Conservation (phyloP, 176 grass and related monocot species). For the Musa acuminata region DNA sequence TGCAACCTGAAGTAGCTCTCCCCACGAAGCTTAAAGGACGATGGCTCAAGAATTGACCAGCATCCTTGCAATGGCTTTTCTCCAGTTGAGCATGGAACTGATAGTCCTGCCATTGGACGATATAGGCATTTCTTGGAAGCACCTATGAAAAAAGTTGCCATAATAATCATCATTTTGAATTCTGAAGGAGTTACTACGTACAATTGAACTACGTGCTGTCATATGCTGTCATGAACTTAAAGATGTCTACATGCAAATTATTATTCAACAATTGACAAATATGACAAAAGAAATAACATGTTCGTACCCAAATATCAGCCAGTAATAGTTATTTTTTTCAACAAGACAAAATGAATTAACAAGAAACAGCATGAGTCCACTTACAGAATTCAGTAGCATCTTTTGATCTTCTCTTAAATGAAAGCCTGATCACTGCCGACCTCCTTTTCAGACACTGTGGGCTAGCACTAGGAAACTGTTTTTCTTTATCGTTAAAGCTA, state of each 20-base stretch:
- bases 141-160: slow-evolving; percentile 26
- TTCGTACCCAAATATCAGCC: no score
- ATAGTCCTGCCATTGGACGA: slow-evolving; percentile 59
- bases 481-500: slow-evolving; percentile 51
- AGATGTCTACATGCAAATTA: no score
- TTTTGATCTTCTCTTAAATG: slow-evolving; percentile 84
- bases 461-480: slow-evolving; percentile 44
- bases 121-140: slow-evolving; percentile 75
- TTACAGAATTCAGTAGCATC: slow-evolving; percentile 92
- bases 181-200: neutral
- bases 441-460: slow-evolving; percentile 66
- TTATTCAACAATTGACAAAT: no score
- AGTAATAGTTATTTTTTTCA: neutral
- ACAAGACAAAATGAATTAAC: neutral
- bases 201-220: neutral
- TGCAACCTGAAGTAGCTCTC: slow-evolving; percentile 76
- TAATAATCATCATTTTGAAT: neutral
- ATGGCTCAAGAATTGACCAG: slow-evolving; percentile 86
- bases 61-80: slow-evolving; percentile 59
- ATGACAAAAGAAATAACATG: no score
- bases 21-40: slow-evolving; percentile 62
- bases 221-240: neutral
- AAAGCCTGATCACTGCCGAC: slow-evolving; percentile 70
- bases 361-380: slow-evolving; percentile 3
- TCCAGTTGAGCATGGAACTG: slow-evolving; percentile 37